These are phyloP conservation scores for Fusarium multiceps DNA, from an alignment of 2,329 filamentous ascomycete genomes.

Conservation along the genomic window DNA sequence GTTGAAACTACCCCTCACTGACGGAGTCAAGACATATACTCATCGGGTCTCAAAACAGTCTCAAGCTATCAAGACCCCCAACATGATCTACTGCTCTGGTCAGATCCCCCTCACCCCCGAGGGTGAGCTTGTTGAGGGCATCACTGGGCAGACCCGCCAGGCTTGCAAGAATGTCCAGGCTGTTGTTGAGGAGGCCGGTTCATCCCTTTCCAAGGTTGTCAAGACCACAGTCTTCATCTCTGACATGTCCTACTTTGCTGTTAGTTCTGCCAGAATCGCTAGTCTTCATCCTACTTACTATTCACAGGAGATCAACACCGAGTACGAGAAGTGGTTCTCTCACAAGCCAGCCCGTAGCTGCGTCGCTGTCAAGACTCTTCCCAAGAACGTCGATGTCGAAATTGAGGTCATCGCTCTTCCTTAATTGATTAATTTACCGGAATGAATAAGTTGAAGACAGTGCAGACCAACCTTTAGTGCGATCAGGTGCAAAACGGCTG, in stretches of 20 bases:
- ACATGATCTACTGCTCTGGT: conserved; percentile 74
- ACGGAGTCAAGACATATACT: conserved; percentile 14
- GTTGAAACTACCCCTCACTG: conserved; percentile 45
- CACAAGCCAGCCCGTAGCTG: conserved; percentile 91
- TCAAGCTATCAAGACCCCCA: conserved; percentile 74
- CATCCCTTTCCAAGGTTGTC: conserved; percentile 81
- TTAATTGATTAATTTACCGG: conserved; percentile 56
- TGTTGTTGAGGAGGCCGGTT: conserved; percentile 85
- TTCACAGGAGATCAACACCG: conserved; percentile 79
- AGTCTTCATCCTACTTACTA: not conserved
- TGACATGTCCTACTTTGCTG: conserved; percentile 88
- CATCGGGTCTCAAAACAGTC: conserved; percentile 57
- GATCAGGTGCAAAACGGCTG: not conserved
- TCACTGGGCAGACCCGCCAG: conserved; percentile 71
- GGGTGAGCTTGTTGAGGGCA: conserved; percentile 68
- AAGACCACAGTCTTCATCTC: conserved; percentile 93
- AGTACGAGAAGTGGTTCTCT: conserved; percentile 84
- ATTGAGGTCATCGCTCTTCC: conserved; percentile 87
- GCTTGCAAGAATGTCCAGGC: conserved; percentile 83
- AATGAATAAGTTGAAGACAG: not conserved
- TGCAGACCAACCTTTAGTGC: not conserved
- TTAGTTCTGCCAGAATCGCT: conserved; percentile 47
- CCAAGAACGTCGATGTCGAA: conserved; percentile 87
- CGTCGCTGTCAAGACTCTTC: conserved; percentile 88
- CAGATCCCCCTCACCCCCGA: conserved; percentile 76